Conservation (phyloP, 2,329 filamentous ascomycete genomes). For the Fusarium secorum region DNA sequence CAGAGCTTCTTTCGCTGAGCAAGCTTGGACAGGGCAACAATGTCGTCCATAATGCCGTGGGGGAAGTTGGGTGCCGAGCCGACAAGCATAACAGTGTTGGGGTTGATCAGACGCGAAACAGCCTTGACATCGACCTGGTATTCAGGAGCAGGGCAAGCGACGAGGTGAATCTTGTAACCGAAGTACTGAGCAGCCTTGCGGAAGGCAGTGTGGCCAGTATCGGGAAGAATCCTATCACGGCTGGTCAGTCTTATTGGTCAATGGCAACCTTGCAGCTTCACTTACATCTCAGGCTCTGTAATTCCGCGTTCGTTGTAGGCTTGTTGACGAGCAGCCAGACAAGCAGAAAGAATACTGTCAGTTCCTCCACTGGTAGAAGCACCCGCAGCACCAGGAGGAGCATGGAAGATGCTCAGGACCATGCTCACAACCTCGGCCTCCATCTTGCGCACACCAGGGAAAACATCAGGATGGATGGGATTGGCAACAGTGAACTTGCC, state of each 20-base stretch:
- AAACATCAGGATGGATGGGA: slow-evolving; percentile 97
- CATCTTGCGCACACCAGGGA: slow-evolving; percentile 98
- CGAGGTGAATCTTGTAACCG: slow-evolving; percentile 91
- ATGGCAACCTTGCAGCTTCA: slow-evolving; percentile 10
- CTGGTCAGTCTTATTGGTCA: slow-evolving; percentile 17
- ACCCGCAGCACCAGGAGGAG: slow-evolving; percentile 82
- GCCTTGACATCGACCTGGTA: slow-evolving; percentile 84
- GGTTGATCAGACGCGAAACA: slow-evolving; percentile 86
- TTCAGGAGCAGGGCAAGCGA: slow-evolving; percentile 81
- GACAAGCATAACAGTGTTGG: slow-evolving; percentile 92
- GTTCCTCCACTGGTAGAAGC: slow-evolving; percentile 93
- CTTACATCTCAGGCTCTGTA: slow-evolving; percentile 92
- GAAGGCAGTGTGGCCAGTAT: slow-evolving; percentile 95
- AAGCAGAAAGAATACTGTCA: slow-evolving; percentile 96
- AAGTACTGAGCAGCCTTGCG: slow-evolving; percentile 96
- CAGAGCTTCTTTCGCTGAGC: slow-evolving; percentile 82
- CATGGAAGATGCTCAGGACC: slow-evolving; percentile 90
- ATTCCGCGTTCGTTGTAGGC: slow-evolving; percentile 85
- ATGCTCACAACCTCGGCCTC: slow-evolving; percentile 97
- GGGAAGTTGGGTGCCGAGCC: slow-evolving; percentile 98
- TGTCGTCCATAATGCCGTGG: slow-evolving; percentile 97
- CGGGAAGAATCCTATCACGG: slow-evolving; percentile 78
- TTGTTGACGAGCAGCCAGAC: slow-evolving; percentile 88
- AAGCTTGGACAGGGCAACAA: slow-evolving; percentile 81
- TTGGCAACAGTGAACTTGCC: slow-evolving; percentile 94